Conservation (phyloP, 75 land plant species). For the Cupressus sempervirens region DNA sequence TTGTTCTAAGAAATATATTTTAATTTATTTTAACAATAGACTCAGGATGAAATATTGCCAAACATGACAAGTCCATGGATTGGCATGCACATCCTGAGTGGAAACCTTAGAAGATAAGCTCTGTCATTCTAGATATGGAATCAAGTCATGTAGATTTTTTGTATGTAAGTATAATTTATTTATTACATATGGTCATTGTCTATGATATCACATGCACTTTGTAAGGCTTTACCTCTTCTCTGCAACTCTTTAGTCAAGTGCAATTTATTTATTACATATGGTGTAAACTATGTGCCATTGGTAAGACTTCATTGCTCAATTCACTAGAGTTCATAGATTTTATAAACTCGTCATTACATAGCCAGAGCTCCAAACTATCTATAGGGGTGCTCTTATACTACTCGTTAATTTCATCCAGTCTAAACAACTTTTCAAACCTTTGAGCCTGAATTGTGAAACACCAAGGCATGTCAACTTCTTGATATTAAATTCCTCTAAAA, state of each 20-base stretch:
- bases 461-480: neutral
- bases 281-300: too few species aligned
- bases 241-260: too few species aligned
- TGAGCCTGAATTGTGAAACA: neutral
- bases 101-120: conserved; percentile 45
- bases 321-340: neutral
- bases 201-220: too few species aligned
- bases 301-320: neutral
- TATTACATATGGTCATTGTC: too few species aligned
- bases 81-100: conserved; percentile 96
- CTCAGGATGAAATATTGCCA: conserved; percentile 91
- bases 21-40: conserved; percentile 30
- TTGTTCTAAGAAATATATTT: neutral
- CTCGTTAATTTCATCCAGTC: neutral
- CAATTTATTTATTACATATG: too few species aligned
- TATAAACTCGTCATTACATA: neutral
- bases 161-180: conserved; percentile 31
- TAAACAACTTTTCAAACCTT: neutral
- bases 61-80: conserved; percentile 67
- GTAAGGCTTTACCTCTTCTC: too few species aligned
- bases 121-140: conserved; percentile 58
- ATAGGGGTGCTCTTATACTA: neutral
- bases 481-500: neutral
- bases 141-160: conserved; percentile 63
- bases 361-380: neutral